Conservation (phyloP, 257 asterid species). For the Solanum tarapatanum region DNA sequence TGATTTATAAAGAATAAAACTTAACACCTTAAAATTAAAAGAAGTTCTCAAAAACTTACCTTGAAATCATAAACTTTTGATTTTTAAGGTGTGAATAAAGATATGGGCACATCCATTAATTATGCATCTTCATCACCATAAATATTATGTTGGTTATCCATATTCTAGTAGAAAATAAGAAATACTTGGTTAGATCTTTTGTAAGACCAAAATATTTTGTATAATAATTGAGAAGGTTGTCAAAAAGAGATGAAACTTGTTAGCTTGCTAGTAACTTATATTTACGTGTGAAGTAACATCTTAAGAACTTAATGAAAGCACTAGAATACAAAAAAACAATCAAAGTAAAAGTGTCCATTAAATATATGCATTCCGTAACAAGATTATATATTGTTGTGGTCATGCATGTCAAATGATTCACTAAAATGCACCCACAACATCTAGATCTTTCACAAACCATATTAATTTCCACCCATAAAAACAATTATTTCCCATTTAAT, state of each 20-base stretch:
- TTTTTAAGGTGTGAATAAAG: too few species aligned
- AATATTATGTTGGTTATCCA: too few species aligned
- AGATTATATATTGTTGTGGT: neutral
- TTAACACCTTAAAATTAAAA: too few species aligned
- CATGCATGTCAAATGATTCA: neutral
- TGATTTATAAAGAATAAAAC: too few species aligned
- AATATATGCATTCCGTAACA: neutral
- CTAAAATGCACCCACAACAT: neutral
- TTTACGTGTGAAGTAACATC: neutral
- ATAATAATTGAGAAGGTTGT: neutral
- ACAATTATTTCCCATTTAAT: neutral
- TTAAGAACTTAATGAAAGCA: neutral
- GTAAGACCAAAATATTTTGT: too few species aligned
- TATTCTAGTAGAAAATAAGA: too few species aligned
- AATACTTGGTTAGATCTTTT: too few species aligned
- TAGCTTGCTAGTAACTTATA: too few species aligned
- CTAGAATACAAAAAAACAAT: neutral
- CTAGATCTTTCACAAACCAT: neutral
- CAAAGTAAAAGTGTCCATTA: neutral
- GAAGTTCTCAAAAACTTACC: too few species aligned
- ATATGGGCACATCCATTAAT: too few species aligned
- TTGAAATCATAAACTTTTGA: too few species aligned
- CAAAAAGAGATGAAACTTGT: neutral
- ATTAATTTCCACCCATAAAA: neutral
- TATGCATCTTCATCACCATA: too few species aligned